Conservation (phyloP, 164 flowering plant species). For the Umbellularia californica region DNA sequence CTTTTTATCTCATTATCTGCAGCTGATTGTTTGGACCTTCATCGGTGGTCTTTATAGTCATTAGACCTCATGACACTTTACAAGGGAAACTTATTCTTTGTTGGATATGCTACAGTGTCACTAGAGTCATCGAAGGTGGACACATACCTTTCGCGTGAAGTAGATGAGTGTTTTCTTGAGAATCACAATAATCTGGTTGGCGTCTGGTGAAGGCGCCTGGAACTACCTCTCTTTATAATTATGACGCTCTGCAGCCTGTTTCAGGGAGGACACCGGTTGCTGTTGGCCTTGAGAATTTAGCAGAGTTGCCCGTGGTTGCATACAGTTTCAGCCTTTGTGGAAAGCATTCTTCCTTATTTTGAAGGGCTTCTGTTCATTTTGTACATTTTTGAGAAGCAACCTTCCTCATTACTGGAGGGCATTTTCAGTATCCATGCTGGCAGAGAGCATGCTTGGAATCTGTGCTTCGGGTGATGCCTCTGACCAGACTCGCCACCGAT, state of each 20-base stretch:
- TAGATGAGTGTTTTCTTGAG: background rate
- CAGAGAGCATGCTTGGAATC: slow-evolving; percentile 98
- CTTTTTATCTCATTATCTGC: background rate
- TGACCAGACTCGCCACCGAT: slow-evolving; percentile 84
- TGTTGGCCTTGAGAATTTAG: background rate
- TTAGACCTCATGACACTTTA: background rate
- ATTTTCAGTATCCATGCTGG: slow-evolving; percentile 78
- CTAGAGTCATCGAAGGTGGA: background rate
- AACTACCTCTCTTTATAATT: no score
- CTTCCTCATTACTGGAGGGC: slow-evolving; percentile 22
- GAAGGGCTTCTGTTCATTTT: slow-evolving; percentile 16
- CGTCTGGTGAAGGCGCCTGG: background rate
- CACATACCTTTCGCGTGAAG: background rate
- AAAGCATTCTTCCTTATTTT: slow-evolving; percentile 2
- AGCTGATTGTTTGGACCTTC: background rate
- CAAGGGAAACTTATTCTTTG: background rate
- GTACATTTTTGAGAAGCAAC: slow-evolving; percentile 23
- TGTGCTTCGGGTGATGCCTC: slow-evolving; percentile 95
- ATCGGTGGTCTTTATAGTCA: background rate
- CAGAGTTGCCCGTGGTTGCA: background rate
- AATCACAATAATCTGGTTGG: background rate
- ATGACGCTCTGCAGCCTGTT: background rate
- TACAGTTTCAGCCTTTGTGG: slow-evolving; percentile 7
- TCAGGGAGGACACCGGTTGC: background rate
- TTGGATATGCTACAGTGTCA: background rate